phyloP scores from a whole-genome alignment of 2,329 filamentous ascomycete species.

The Dryadomyces quercus-mongolicae region DNA sequence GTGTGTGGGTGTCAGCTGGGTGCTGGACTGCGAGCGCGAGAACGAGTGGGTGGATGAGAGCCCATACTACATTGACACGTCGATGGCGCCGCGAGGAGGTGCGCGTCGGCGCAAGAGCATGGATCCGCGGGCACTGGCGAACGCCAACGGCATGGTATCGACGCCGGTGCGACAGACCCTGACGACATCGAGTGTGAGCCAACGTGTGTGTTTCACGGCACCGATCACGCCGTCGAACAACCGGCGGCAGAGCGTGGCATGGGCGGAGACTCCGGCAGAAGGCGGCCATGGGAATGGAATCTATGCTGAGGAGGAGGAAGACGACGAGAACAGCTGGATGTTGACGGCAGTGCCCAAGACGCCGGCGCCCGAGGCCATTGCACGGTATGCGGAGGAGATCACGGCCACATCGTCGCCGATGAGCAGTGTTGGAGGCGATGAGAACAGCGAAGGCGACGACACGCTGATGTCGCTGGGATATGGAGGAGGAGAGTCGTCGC shows the following conservation, averaged over 20 bases:
- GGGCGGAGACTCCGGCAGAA: conserved; percentile 39
- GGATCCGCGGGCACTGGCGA: conserved; percentile 60
- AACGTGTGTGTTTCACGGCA: conserved; percentile 25
- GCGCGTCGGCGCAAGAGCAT: conserved; percentile 67
- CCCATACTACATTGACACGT: conserved; percentile 56
- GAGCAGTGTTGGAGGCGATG: conserved; percentile 17
- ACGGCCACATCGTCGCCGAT: conserved; percentile 32
- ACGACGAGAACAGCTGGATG: conserved; percentile 20
- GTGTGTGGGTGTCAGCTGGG: conserved; percentile 81
- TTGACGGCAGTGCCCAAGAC: conserved; percentile 47
- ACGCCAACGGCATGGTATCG: conserved; percentile 52
- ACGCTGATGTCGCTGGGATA: background rate
- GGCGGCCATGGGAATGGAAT: conserved; percentile 15
- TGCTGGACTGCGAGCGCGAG: conserved; percentile 70
- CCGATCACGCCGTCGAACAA: conserved; percentile 23
- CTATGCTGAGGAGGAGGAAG: conserved; percentile 16
- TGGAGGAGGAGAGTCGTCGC: conserved; percentile 16
- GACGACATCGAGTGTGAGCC: conserved; percentile 14
- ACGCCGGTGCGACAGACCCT: conserved; percentile 20
- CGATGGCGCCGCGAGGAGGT: conserved; percentile 55
- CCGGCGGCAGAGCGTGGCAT: conserved; percentile 40
- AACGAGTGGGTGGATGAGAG: conserved; percentile 66
- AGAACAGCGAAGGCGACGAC: background rate
- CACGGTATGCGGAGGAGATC: conserved; percentile 37
- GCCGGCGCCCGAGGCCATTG: conserved; percentile 41